Base-by-base conservation (phyloP, 306 rosid genomes). In the Sicyos edulis region DNA sequence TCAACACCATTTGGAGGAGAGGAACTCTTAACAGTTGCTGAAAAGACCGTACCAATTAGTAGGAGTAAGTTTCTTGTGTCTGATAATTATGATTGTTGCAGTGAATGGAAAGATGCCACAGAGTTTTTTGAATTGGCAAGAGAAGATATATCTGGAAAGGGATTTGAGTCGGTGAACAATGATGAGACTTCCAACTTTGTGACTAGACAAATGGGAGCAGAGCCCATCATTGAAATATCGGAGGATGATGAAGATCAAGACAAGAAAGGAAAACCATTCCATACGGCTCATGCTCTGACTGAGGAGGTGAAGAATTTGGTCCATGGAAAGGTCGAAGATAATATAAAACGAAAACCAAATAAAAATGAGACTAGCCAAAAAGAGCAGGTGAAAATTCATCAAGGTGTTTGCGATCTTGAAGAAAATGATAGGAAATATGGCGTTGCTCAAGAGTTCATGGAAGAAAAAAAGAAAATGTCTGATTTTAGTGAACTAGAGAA, bases 111-210 rank as follows among this genome's bases (percentile, higher is more conserved):
- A 80, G 96, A 88, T 80, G 99, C 77, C 78, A 80, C 87, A 14
- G 88, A 85, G 15, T 87, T 86, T 87, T 86, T 91, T 76, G 97
- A 91, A 81, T 82, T 93, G 89, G 89, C 80, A 54, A 87, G 96
- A 82, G 47, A 85, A 66, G 88, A 87, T 75, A 86, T 86, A 49
- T 71, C 90, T 55, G 82, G 60, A 42, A 81, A 75, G 77, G 81
- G 72, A 78, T 65, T 77, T 80, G 89, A 68, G 70, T 83, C 70
- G 5, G 73, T 64, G 61, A 83, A 80, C 70, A 79, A 64, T 59
- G 49, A 81, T 24, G 81, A 78, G 75, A 80, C 54, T 68, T 74
- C 79, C 50, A 61, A 53, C 45, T 71, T 53, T 29, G 88, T 80
- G 74, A 61, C 5, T 63, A 78, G 75, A 60, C 70, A 61, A 83